phyloP scores from a whole-genome alignment of 495 filamentous ascomycete genomes.

The Aspergillus sclerotioniger region DNA sequence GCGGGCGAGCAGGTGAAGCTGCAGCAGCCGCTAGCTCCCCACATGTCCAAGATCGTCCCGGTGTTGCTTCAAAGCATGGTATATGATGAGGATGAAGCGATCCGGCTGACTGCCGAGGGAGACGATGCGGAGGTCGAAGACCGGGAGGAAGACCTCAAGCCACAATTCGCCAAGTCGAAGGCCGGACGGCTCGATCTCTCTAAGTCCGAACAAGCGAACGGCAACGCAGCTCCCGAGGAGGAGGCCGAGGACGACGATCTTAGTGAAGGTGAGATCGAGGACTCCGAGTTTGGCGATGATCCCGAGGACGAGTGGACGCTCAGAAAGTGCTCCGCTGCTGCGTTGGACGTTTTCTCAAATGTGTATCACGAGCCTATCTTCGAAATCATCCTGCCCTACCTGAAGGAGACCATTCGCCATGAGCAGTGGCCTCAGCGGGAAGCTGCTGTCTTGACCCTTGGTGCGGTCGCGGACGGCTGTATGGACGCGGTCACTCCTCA shows the following conservation, averaged over 20 bases:
- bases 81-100: conserved; percentile 90
- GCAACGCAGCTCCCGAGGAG: conserved; percentile 43
- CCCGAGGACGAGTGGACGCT: conserved; percentile 95
- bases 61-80: conserved; percentile 94
- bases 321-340: conserved; percentile 95
- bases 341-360: conserved; percentile 88
- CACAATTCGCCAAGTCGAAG: conserved; percentile 83
- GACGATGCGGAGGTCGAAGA: conserved; percentile 95
- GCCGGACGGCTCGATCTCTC: conserved; percentile 43
- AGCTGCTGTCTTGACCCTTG: conserved; percentile 90
- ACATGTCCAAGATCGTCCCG: conserved; percentile 82
- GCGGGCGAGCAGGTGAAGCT: conserved; percentile 83
- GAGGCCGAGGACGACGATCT: conserved; percentile 67
- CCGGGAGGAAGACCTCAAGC: conserved; percentile 85
- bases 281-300: conserved; percentile 68
- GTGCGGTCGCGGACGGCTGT: conserved; percentile 94
- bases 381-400: conserved; percentile 83
- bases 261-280: conserved; percentile 86
- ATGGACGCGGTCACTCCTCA: conserved; percentile 87
- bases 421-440: conserved; percentile 90
- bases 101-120: conserved; percentile 73
- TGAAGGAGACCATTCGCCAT: conserved; percentile 86
- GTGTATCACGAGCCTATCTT: conserved; percentile 89
- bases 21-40: conserved; percentile 68
- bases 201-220: conserved; percentile 51